Base-by-base conservation (phyloP, 2,329 filamentous ascomycete genomes). In the Botryosphaeria dothidea region DNA sequence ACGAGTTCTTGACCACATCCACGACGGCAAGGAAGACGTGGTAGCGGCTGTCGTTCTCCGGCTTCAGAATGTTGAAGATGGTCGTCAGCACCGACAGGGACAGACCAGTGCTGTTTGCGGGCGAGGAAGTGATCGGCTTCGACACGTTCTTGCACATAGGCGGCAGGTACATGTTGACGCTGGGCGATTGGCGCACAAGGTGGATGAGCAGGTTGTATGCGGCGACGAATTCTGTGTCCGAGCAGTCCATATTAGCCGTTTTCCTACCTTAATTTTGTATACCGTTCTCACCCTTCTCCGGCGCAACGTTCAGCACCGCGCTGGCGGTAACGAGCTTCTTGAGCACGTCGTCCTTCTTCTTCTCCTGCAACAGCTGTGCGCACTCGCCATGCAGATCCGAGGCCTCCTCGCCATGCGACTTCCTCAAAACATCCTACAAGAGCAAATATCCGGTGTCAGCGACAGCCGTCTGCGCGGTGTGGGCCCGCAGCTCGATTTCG, bases 201-300 rank as follows among this genome's bases (percentile, higher is more conserved):
- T 97, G 92, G 75, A 98, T 90, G 78, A 99, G 90, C 72, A 98
- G 90, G 83, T 99, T 98, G 83, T 97, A 97, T 67, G 94, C 92
- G 66, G 94, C 90, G 67, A 92, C 93, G 78, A 97, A 95, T 80
- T 98, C 94, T 89, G 74, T 69, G 66, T 52, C n/a, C 31, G 13
- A 6, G 8, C 23, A 45, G 17, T 8, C 23, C 6, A 46, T 36
- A 52, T 65, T 46, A 65, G 63, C 56, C 36, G 21, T 46, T n/a
- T 58, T 52, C 57, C 57, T 60, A 57, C 52, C 31, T 29, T 29
- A 43, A 13, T 51, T 17, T 13, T 51, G 8, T 27, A n/a, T 19
- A 9, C 13, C 13, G 7, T 23, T 9, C 68, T 62, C 65, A 88
- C 86, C 86, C 86, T 95, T 96, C 85, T 99, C 95, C 66, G 94